Base-by-base conservation (phyloP, 306 rosid species). In the Castanea mollissima region DNA sequence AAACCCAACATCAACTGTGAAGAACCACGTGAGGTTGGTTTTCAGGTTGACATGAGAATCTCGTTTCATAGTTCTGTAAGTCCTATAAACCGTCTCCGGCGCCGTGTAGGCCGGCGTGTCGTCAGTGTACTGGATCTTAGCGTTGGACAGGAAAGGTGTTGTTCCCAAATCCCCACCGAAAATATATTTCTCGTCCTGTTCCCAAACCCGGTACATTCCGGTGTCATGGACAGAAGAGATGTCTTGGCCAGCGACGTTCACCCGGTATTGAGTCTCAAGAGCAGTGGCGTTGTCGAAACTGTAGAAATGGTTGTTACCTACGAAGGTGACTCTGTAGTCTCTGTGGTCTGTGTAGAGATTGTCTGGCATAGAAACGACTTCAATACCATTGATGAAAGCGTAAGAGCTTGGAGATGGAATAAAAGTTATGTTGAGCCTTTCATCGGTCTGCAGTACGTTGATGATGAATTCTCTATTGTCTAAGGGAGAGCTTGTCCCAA, bases 1-100 rank as follows among this genome's bases (percentile, higher is more conserved):
- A 41, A 80, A 83, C 3, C 21, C 74, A n/a, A 75, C 13, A 69
- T 86, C 80, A 0, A 86, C 69, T 18, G 76, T 70, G 56, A 69
- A 86, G 18, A 14, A 11, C 89, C 89, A 83, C 0, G 83, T 83
- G 2, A 86, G 78, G 2, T 74, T 83, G 82, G 75, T 72, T 41
- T 70, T 3, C 23, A 23, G 10, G 69, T 84, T 73, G 1, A 2
- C 0, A 3, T 65, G 16, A 8, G 1, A 1, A 11, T 79, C 5
- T n/a, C 2, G 18, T n/a, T 64, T 56, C 71, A 69, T 80, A 0
- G 77, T 51, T 4, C 74, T 29, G 2, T 56, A 74, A 2, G 80
- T 81, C 5, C 6, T 67, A 54, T 85, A 85, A 5, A 85, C 83
- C n/a, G 19, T 0, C 1, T 62, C n/a, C 0, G 83, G 85, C 0